Conservation (phyloP, 1,139 yeast genomes). For the Scheffersomyces segobiensis region DNA sequence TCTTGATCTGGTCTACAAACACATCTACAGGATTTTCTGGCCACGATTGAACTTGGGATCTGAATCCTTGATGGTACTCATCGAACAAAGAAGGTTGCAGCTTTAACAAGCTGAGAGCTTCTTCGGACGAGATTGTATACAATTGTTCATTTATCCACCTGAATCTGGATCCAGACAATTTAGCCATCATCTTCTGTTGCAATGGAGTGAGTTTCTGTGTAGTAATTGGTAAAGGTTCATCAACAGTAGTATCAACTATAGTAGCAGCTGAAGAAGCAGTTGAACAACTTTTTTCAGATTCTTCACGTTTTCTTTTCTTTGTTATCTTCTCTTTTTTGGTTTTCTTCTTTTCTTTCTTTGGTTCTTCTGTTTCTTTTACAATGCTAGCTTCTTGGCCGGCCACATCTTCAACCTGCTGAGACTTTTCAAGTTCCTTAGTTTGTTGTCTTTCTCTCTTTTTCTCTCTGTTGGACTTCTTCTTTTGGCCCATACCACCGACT, state of each 20-base stretch:
- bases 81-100: slow-evolving; percentile 88
- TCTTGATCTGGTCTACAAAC: slow-evolving; percentile 70
- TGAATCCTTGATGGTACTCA: slow-evolving; percentile 93
- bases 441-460: slow-evolving; percentile 29
- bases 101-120: slow-evolving; percentile 70
- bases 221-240: slow-evolving; percentile 20
- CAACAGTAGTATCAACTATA: neutral
- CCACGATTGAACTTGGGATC: slow-evolving; percentile 94
- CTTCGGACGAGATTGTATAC: slow-evolving; percentile 78
- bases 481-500: slow-evolving; percentile 36
- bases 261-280: neutral
- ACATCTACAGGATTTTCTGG: slow-evolving; percentile 96
- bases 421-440: slow-evolving; percentile 16
- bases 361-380: slow-evolving; percentile 15
- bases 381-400: slow-evolving; percentile 9
- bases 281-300: slow-evolving; percentile 1
- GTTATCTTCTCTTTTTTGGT: slow-evolving; percentile 5
- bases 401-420: neutral
- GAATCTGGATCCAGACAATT: slow-evolving; percentile 90
- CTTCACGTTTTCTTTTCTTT: slow-evolving; percentile 9
- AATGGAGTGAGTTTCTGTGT: slow-evolving; percentile 71
- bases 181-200: slow-evolving; percentile 94
- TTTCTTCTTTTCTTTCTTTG: slow-evolving; percentile 6
- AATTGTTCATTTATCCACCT: slow-evolving; percentile 97
- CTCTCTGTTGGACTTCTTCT: slow-evolving; percentile 31